These are phyloP conservation scores for Suhomyces sp. DNA, from an alignment of 805 yeast genomes.

Conservation along the genomic window DNA sequence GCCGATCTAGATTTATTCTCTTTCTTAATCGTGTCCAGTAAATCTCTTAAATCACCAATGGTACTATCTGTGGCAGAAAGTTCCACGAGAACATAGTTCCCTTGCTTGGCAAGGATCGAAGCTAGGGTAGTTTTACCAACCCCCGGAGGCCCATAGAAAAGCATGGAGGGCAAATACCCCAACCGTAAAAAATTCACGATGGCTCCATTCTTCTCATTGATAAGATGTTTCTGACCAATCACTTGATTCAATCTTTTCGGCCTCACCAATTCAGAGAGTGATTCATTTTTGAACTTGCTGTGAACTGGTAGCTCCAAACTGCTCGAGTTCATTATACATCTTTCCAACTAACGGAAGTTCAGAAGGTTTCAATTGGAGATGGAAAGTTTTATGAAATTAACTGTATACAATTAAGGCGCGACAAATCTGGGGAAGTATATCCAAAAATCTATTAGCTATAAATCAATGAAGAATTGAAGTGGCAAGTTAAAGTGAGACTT, in stretches of 20 bases:
- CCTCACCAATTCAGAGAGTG: conserved; percentile 75
- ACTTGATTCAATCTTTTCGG: conserved; percentile 69
- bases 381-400: too few relatives aligned
- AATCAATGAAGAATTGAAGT: too few relatives aligned
- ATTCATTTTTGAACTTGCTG: conserved; percentile 1
- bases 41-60: conserved; percentile 60
- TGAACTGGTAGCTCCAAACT: too few relatives aligned
- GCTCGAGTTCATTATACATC: too few relatives aligned
- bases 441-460: too few relatives aligned
- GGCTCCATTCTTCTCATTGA: conserved; percentile 59
- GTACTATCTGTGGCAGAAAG: conserved; percentile 81
- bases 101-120: conserved; percentile 53
- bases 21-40: conserved; percentile 49
- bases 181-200: conserved; percentile 62
- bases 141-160: conserved; percentile 96
- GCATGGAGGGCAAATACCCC: conserved; percentile 78
- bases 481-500: too few relatives aligned
- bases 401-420: too few relatives aligned
- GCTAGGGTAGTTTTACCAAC: conserved; percentile 92
- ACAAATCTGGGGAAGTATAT: too few relatives aligned
- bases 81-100: conserved; percentile 65
- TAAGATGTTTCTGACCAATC: conserved; percentile 81
- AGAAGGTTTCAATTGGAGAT: too few relatives aligned
- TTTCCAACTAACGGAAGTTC: too few relatives aligned
- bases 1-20: conserved; percentile 43